These are phyloP conservation scores for Nigrospora sphaerica DNA, from an alignment of 2,329 filamentous ascomycete genomes.

Conservation along the genomic window DNA sequence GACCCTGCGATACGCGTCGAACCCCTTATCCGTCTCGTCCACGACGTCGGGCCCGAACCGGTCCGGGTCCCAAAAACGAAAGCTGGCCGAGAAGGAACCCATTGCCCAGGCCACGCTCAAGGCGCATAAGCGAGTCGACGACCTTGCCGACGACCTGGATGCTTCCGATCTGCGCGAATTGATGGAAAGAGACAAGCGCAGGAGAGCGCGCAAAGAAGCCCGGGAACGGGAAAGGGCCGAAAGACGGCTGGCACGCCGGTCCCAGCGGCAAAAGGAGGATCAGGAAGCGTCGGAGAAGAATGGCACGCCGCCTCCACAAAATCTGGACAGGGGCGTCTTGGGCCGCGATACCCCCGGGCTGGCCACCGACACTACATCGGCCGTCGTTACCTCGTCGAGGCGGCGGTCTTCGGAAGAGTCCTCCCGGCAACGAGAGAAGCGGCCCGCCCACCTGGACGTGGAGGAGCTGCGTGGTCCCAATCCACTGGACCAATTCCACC, in stretches of 20 bases:
- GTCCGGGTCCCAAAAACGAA: conserved; percentile 43
- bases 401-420: conserved; percentile 35
- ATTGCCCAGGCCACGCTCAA: conserved; percentile 55
- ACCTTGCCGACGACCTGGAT: conserved; percentile 79
- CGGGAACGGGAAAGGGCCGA: conserved; percentile 62
- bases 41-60: conserved; percentile 37
- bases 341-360: conserved; percentile 51
- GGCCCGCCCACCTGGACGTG: conserved; percentile 9
- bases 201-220: conserved; percentile 66
- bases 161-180: conserved; percentile 78
- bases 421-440: conserved; percentile 22
- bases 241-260: conserved; percentile 55
- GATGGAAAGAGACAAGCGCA: conserved; percentile 80
- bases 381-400: conserved; percentile 49
- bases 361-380: conserved; percentile 49
- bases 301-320: conserved; percentile 44
- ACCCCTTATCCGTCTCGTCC: conserved; percentile 49
- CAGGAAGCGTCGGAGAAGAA: conserved; percentile 45
- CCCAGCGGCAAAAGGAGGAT: conserved; percentile 58
- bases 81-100: conserved; percentile 40
- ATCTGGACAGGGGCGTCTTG: conserved; percentile 53
- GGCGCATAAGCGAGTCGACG: conserved; percentile 55
- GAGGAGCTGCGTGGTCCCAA: conserved; percentile 14
- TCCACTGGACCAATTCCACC: conserved; percentile 40
- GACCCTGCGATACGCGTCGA: conserved; percentile 67